phyloP scores from a whole-genome alignment of 208 protist genomes.

The Trypanosoma caninum region DNA sequence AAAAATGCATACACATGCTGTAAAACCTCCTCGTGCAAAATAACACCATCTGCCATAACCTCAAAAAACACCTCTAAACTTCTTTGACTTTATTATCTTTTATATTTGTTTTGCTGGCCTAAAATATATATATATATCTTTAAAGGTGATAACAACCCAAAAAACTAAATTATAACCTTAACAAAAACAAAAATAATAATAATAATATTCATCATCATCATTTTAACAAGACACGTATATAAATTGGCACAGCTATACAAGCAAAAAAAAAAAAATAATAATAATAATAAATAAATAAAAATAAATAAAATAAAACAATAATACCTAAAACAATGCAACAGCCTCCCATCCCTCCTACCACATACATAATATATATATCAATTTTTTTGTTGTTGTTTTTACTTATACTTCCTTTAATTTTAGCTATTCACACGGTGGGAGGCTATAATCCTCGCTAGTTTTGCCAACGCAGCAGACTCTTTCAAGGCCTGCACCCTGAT shows the following conservation, averaged over 20 bases:
- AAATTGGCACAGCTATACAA: not conserved
- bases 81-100: no score
- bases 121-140: no score
- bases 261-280: slow-evolving; percentile 1
- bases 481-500: slow-evolving; percentile 47
- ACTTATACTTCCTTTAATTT: no score
- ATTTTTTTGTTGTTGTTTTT: no score
- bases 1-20: slow-evolving; percentile 72
- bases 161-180: not conserved
- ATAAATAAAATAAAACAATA: no score
- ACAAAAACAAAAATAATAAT: not conserved
- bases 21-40: slow-evolving; percentile 63
- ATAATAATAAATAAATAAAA: slow-evolving; percentile 1
- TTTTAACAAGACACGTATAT: no score
- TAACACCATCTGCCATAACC: slow-evolving; percentile 29
- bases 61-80: not conserved
- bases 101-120: no score
- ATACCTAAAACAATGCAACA: no score
- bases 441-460: slow-evolving; percentile 75
- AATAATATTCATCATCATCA: slow-evolving; percentile 8
- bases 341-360: not conserved
- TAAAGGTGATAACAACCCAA: slow-evolving; percentile 1
- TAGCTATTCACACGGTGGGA: slow-evolving; percentile 23
- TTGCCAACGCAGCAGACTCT: slow-evolving; percentile 64
- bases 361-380: not conserved